Conservation (phyloP, 2,329 filamentous ascomycete species). For the Zymoseptoria passerinii region DNA sequence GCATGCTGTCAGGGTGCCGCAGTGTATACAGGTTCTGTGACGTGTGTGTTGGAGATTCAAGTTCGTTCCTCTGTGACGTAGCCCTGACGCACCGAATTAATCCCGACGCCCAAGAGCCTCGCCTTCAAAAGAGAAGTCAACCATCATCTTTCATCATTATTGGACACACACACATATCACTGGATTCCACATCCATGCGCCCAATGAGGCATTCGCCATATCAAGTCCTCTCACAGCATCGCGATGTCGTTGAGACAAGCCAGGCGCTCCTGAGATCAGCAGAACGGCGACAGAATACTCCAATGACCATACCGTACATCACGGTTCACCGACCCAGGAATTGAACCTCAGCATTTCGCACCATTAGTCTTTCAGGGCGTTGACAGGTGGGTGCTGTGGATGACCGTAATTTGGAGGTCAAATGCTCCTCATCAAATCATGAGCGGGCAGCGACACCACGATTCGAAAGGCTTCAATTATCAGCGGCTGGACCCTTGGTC, state of each 20-base stretch:
- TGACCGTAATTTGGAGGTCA: not conserved
- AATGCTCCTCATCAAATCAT: not conserved
- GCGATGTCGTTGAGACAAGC: not conserved
- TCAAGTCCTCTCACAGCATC: not conserved
- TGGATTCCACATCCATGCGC: not conserved
- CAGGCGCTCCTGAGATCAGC: not conserved
- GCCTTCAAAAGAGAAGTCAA: no score
- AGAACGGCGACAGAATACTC: not conserved
- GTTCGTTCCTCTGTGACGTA: not conserved
- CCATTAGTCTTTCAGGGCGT: not conserved
- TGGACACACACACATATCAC: not conserved
- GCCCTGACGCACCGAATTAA: not conserved
- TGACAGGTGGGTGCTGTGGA: not conserved
- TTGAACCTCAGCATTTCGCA: not conserved
- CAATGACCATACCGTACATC: not conserved
- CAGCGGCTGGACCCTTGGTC: no score
- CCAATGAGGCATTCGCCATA: not conserved
- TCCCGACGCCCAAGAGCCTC: not conserved
- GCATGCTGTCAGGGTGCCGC: slow-evolving; percentile 15
- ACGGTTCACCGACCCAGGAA: not conserved
- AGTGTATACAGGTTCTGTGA: not conserved
- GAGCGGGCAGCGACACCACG: no score
- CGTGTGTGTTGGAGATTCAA: not conserved
- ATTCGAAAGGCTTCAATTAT: no score
- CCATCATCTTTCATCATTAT: no score